Percentiles rank a stretch among this genome's conserved stretches.
phyloP scores from a whole-genome alignment of 306 rosid species.

The Quercus rubra region DNA sequence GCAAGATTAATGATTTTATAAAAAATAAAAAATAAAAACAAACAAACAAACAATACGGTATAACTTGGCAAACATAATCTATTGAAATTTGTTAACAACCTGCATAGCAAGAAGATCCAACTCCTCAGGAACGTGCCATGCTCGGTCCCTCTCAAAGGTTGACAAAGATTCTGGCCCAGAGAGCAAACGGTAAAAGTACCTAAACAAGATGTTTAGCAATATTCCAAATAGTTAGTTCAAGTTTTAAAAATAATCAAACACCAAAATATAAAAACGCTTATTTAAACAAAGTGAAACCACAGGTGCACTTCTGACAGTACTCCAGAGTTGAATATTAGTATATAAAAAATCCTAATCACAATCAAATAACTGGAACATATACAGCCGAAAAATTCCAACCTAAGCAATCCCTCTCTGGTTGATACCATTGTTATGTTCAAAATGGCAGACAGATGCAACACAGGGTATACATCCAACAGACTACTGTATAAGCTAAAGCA shows the following conservation, averaged over 20 bases:
- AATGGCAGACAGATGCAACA: not conserved
- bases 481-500: not conserved
- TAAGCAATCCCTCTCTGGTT: not conserved
- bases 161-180: slow-evolving; percentile 83
- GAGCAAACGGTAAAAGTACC: slow-evolving; percentile 83
- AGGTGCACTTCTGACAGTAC: not conserved
- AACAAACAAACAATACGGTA: not conserved
- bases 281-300: not conserved
- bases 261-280: not conserved
- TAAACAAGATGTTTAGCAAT: slow-evolving; percentile 15
- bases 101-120: slow-evolving; percentile 79
- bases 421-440: not conserved
- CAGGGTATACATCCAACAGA: not conserved
- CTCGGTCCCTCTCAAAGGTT: slow-evolving; percentile 76
- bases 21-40: accelerated
- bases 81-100: slow-evolving; percentile 38
- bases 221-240: slow-evolving; percentile 9
- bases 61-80: slow-evolving; percentile 6
- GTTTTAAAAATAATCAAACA: slow-evolving; percentile 4
- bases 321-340: slow-evolving; percentile 3
- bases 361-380: not conserved
- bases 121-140: slow-evolving; percentile 84
- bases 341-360: not conserved
- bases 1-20: slow-evolving; percentile 10
- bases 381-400: not conserved